Base-by-base conservation (phyloP, 179 eudicot species). In the Dionaea muscipula region DNA sequence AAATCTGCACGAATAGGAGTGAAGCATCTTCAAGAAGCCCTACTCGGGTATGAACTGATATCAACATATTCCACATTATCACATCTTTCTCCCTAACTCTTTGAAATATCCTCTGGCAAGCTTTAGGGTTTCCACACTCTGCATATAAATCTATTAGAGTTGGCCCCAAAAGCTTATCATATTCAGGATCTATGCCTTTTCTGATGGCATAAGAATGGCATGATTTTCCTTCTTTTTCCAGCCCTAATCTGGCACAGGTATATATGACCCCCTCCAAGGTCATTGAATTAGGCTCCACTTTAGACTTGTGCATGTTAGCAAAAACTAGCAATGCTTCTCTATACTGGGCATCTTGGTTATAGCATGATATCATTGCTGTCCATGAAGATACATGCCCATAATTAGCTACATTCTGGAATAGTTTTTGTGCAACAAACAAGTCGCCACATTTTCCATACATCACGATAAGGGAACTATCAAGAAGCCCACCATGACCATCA, bases 371-470 rank as follows among this genome's bases (percentile, higher is more conserved):
- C 69, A 78, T 72, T 3, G 75, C 71, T 0, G 83, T 81, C 77
- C 77, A 81, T 1, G 72, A 62, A 53, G 68, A 58, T 59, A 73
- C 61, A 38, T 55, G 53, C 53, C 21, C 40, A 26, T n/a, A n/a
- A n/a, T 22, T 11, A 66, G 49, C 43, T 61, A 38, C 47, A 12
- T 55, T 55, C 17, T 22, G 37, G 47, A 81, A 78, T 21, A 81
- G 35, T 53, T 16, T 25, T 51, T 73, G 62, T 5, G 75, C 68
- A 31, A 70, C 72, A 49, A 25, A 22, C 55, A 75, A 57, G 26
- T 73, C 79, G 11, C 81, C 86, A 57, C 78, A 75, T 68, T 70
- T 78, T 46, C 81, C 76, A 61, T 81, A 81, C 83, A 78, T 81
- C 60, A 73, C 60, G 47, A 81, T 57, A 15, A 81, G 75, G 27